Base-by-base conservation (phyloP, 345 rosid species). In the Turritis glabra region DNA sequence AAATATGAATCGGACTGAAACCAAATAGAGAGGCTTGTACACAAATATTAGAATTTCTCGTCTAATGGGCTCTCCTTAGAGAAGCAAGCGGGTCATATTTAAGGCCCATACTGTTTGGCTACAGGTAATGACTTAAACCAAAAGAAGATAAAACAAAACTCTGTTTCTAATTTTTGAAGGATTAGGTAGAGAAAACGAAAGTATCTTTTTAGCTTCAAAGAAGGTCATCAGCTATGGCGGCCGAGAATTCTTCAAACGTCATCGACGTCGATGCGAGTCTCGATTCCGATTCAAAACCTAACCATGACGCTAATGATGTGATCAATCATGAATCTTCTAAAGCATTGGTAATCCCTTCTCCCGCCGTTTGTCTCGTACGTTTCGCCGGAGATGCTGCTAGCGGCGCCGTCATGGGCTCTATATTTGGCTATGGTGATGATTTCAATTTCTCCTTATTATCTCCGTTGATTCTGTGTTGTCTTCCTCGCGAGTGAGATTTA, bases 361-460 rank as follows among this genome's bases (percentile, higher is more conserved):
- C 91, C 18, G 85, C 82, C 55, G 86, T 88, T 47, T 95, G 99
- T 72, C 77, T 95, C 71, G 64, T 84, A 71, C 88, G 88, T 71
- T 89, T 84, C 79, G 91, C 86, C 4, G 86, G 85, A 29, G 97
- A 92, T 84, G 79, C 97, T 64, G 88, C 89, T 27, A 84, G 86
- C 23, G 99, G 98, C 67, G 96, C 96, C 51, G 70, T 92, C 76
- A 85, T 85, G 91, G 98, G 98, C 69, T 85, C 97, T 69, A 80
- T 92, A 55, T 89, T 89, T 73, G 97, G 98, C 50, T 92, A 82
- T 58, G 99, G 98, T 95, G 50, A 17, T 43, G 10, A 2, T 44
- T 40, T 60, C 29, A 1, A 12, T 14, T 59, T 40, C 38, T 26
- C 63, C 68, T 38, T 29, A 7, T 5, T 29, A 40, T 60, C 9